A percentile compares a stretch with the other conserved stretches of the same genome.
Conservation (phyloP, 441 rosid species). For the Macaranga tanarius region DNA sequence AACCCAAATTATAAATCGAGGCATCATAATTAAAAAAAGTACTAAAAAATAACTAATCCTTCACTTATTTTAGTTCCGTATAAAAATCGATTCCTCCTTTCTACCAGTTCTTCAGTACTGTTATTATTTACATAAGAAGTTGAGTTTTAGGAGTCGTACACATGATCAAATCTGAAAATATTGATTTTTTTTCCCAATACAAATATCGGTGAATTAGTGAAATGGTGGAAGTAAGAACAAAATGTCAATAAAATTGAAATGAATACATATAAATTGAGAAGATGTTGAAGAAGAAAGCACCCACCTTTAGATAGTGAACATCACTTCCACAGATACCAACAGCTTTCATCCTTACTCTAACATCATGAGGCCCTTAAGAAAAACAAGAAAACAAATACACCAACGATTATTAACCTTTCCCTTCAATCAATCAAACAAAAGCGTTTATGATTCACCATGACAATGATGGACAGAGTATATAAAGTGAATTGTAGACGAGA, state of each 20-base stretch:
- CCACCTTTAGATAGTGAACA: slow-evolving; percentile 95
- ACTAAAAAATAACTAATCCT: neutral
- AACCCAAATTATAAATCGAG: slow-evolving; percentile 9
- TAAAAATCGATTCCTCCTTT: neutral
- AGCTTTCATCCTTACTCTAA: slow-evolving; percentile 82
- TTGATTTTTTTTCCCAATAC: neutral
- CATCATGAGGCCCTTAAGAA: slow-evolving; percentile 76
- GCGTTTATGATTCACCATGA: neutral
- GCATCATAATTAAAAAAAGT: neutral
- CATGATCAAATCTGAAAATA: neutral
- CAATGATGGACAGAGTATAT: neutral
- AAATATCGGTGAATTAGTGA: neutral
- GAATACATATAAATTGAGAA: neutral
- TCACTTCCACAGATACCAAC: slow-evolving; percentile 97
- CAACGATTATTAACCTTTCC: neutral
- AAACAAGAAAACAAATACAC: neutral
- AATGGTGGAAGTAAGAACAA: neutral
- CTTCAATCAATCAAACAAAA: neutral
- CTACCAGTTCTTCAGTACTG: neutral
- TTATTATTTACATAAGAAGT: neutral
- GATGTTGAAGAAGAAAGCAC: slow-evolving; percentile 29
- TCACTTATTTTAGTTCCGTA: neutral
- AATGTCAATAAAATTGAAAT: neutral
- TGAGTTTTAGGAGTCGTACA: neutral
- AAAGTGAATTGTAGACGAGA: neutral